phyloP scores from a whole-genome alignment of 257 asterid genomes.

The Solanum appendiculatum region DNA sequence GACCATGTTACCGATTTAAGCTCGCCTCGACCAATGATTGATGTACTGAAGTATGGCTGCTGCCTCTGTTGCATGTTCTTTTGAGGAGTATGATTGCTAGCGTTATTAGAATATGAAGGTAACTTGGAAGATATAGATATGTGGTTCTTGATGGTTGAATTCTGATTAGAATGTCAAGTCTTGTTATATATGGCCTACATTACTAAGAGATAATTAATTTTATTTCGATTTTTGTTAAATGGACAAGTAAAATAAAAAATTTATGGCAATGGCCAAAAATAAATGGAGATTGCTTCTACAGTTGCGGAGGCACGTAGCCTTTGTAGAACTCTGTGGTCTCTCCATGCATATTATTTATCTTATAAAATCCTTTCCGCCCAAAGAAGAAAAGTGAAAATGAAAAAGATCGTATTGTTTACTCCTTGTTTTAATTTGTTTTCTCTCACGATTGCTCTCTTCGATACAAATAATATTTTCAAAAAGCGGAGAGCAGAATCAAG shows the following conservation, averaged over 20 bases:
- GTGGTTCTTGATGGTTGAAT: not conserved
- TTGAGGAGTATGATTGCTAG: not conserved
- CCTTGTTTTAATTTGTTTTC: not conserved
- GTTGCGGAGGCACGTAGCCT: not conserved
- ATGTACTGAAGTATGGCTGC: not conserved
- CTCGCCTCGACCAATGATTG: not conserved
- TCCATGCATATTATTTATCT: not conserved
- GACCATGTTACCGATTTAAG: not conserved
- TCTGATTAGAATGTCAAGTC: not conserved
- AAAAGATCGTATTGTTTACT: not conserved
- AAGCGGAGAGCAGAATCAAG: too few species aligned
- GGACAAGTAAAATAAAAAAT: too few species aligned
- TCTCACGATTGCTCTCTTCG: not conserved
- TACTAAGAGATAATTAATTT: not conserved
- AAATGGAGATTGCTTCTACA: not conserved
- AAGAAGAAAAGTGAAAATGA: not conserved
- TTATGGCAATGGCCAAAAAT: not conserved
- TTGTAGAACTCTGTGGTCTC: not conserved
- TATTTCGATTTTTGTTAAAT: too few species aligned
- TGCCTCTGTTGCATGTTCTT: not conserved
- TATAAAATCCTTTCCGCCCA: not conserved
- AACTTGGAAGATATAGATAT: not conserved
- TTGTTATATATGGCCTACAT: not conserved
- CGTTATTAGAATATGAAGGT: not conserved
- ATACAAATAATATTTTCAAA: not conserved